Conservation (phyloP, 371 early-diverging fungal genomes). For the Zopfochytrium polystomum region DNA sequence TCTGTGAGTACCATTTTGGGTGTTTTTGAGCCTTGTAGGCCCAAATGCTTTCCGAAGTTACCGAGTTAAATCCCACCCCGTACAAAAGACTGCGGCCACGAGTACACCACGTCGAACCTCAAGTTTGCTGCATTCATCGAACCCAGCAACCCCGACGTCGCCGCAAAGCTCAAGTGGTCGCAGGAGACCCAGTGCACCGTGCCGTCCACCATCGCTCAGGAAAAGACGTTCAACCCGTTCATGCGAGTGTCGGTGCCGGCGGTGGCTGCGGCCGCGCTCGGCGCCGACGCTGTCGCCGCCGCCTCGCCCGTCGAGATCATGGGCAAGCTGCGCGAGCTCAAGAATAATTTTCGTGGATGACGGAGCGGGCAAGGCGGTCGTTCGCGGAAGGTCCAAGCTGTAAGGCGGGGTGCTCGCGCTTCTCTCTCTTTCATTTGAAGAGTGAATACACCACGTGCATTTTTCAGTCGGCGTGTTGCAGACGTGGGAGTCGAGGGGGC, state of each 20-base stretch:
- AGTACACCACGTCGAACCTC: slow-evolving; percentile 67
- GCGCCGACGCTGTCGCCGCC: slow-evolving; percentile 7
- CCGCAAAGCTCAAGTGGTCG: slow-evolving; percentile 60
- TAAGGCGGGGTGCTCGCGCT: too few species aligned
- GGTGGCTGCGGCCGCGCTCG: slow-evolving; percentile 13
- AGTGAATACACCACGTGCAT: too few species aligned
- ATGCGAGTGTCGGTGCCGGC: slow-evolving; percentile 60
- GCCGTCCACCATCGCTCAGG: slow-evolving; percentile 85
- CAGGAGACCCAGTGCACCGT: slow-evolving; percentile 60
- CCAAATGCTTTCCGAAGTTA: too few species aligned
- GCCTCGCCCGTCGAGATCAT: slow-evolving; percentile 74
- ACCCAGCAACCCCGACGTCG: slow-evolving; percentile 52
- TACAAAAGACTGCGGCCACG: slow-evolving; percentile 90
- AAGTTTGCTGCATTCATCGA: slow-evolving; percentile 59
- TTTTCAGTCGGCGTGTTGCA: too few species aligned
- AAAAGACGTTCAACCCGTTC: slow-evolving; percentile 82
- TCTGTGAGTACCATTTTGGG: too few species aligned
- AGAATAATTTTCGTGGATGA: slow-evolving; percentile 60
- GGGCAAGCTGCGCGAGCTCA: slow-evolving; percentile 70
- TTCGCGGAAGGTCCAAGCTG: too few species aligned
- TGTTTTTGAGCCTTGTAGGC: too few species aligned
- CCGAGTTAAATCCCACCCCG: too few species aligned
- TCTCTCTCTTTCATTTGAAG: too few species aligned
- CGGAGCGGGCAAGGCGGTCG: background rate
- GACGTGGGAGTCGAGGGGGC: too few species aligned